Conservation (phyloP, 805 yeast genomes). For the Saccharomycopsis guyanensis region DNA sequence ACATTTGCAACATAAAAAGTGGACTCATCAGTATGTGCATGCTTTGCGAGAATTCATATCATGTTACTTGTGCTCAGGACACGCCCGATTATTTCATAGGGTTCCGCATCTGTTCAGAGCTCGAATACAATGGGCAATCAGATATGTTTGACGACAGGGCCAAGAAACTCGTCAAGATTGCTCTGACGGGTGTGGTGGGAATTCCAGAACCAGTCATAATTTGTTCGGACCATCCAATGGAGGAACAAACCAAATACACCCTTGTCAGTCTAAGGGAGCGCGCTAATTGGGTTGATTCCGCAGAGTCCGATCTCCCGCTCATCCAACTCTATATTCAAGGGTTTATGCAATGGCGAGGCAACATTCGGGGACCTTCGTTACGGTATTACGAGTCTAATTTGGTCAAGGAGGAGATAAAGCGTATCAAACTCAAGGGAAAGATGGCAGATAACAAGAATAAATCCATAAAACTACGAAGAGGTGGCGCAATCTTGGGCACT, state of each 20-base stretch:
- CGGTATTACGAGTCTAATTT: conserved; percentile 2
- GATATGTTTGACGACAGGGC: neutral
- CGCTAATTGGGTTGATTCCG: conserved; percentile 4
- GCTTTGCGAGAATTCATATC: conserved; percentile 35
- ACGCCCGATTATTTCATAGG: conserved; percentile 42
- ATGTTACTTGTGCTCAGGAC: conserved; percentile 55
- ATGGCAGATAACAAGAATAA: neutral
- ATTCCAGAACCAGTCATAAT: conserved; percentile 16
- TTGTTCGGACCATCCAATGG: conserved; percentile 9
- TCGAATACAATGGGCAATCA: conserved; percentile 2
- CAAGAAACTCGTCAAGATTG: conserved; percentile 7
- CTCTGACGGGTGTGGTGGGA: conserved; percentile 10
- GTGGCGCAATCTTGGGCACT: neutral
- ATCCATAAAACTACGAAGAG: neutral
- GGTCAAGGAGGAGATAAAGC: conserved; percentile 6
- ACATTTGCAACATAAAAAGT: conserved; percentile 36
- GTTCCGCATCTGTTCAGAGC: conserved; percentile 30
- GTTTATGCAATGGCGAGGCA: conserved; percentile 7
- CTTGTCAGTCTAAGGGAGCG: conserved; percentile 4
- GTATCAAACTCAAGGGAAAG: neutral
- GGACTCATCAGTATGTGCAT: conserved; percentile 47
- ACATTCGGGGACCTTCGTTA: conserved; percentile 9
- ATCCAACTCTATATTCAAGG: conserved; percentile 10
- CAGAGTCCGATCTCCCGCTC: conserved; percentile 1
- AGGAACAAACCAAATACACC: neutral